Evolutionary conservation across 2,329 filamentous ascomycete species (phyloP), one percentile per base, ranked within the genome.

Genomic region (Epichloe amarillans): DNA sequence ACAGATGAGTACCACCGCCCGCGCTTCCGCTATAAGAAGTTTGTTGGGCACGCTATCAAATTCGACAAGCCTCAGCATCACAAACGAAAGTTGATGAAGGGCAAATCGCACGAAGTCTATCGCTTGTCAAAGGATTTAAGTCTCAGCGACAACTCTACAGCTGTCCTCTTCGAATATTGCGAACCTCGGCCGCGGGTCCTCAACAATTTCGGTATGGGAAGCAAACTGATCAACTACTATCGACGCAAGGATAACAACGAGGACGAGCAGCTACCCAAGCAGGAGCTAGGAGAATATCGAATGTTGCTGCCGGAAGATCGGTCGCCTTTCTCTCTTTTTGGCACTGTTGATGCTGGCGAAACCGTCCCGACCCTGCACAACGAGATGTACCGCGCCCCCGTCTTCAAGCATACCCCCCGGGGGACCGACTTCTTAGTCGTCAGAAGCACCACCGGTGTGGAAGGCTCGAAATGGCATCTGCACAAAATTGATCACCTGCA

Each of bases 201-300:
- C 54, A 96, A 91, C 42, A 96, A 95, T 63, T 95, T 96, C 61
- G 93, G 91, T 57, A 98, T 98, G 93, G 90, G 90, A 49, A 95
- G 85, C 65, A 86, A 89, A 49, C 79, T 98, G 52, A 88, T 97
- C 72, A 97, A 98, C 66, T 98, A 97, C 67, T 96, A 96, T 64
- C 86, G 90, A 53, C 88, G 88, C 61, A 86, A 88, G 62, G 79
- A 79, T 40, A 73, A 76, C 41, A 77, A 77, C 36, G 87, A 94
- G 44, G 87, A 93, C 54, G 79, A 82, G 46, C 76, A 80, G 49
- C 77, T 87, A 1, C 86, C 88, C 1, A 94, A 89, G 71, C 74
- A 76, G 44, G 88, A 95, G 4, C 78, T 98, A 54, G 93, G 93
- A 52, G 93, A 98, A 68, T 86, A 87, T 2, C 84, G 86, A 46